Base-by-base conservation (phyloP, 2,329 filamentous ascomycete genomes). In the Phyllosticta citribraziliensis region DNA sequence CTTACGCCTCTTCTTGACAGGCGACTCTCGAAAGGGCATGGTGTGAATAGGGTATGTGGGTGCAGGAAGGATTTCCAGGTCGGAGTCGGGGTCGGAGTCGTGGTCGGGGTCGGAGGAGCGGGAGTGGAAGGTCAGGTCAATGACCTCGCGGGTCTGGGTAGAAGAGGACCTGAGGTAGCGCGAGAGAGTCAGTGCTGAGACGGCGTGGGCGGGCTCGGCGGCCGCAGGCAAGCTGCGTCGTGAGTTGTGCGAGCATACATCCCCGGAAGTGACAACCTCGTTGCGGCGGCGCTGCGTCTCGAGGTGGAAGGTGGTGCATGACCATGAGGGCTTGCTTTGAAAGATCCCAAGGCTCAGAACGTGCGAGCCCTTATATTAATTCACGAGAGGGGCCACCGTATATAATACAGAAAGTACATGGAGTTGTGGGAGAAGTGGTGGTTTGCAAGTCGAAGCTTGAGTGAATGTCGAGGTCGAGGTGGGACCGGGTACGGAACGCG, bases 1-100 rank as follows among this genome's bases (percentile, higher is more conserved):
- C 56, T 52, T 58, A 3, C 35, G 56, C n/a, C 56, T 47, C 50
- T 58, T 58, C 50, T 58, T 58, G n/a, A 20, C 47, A 2, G 56
- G 50, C 4, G 56, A 52, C 6, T 33, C 20, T 9, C 55, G 55
- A 50, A 22, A 8, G 2, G 56, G 2, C n/a, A 40, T 58, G 14
- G 9, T 53, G 25, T 24, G 55, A 30, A 10, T n/a, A 4, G 24
- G 5, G 50, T 33, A 14, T 12, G 17, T 30, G 40, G n/a, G 6
- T 11, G n/a, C 5, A 2, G 53, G 30, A 14, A 19, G 17, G 27
- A 6, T 6, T 30, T 30, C 27, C 10, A 57, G 56, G 25, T 57
- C 56, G 47, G 51, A 4, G 30, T 33, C 30, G 9, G 12, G 30
- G 30, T 33, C 30, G 30, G 30, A 8, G 30, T 8, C n/a, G n/a